phyloP scores from a whole-genome alignment of 257 asterid genomes.

The Asclepias syriaca region DNA sequence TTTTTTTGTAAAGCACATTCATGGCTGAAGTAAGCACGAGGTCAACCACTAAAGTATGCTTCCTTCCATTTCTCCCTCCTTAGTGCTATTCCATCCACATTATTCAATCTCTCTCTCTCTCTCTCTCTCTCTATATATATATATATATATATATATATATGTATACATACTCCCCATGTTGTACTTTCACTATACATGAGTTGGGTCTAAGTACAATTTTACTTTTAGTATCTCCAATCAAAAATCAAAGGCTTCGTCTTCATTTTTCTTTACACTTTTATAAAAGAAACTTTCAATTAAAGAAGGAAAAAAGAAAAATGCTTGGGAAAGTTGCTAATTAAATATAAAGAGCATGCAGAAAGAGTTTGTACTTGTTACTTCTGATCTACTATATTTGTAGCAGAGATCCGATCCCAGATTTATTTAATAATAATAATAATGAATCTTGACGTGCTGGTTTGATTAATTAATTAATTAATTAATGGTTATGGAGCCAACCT shows the following conservation, averaged over 20 bases:
- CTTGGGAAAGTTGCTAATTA: background rate
- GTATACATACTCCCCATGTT: background rate
- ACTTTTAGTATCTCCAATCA: too few relatives aligned
- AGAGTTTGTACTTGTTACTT: too few relatives aligned
- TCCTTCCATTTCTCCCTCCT: slow-evolving; percentile 8
- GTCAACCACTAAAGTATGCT: slow-evolving; percentile 35
- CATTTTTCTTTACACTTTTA: too few relatives aligned
- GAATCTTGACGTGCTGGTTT: slow-evolving; percentile 19
- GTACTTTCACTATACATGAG: background rate
- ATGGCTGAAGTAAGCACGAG: slow-evolving; percentile 30
- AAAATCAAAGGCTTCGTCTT: too few relatives aligned
- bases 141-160: too few relatives aligned
- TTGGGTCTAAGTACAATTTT: too few relatives aligned
- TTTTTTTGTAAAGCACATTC: slow-evolving; percentile 23
- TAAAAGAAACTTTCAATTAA: too few relatives aligned
- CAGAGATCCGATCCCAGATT: slow-evolving; percentile 25
- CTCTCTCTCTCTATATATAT: too few relatives aligned
- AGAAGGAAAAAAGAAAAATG: background rate
- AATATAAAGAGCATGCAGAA: background rate
- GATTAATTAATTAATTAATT: background rate
- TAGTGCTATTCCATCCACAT: slow-evolving; percentile 23
- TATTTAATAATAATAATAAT: background rate
- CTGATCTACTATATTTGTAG: background rate
- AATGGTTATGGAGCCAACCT: slow-evolving; percentile 12
- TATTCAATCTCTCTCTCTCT: too few relatives aligned